Conservation (phyloP, 2,329 filamentous ascomycete species). For the Chaetomium strumarium region DNA sequence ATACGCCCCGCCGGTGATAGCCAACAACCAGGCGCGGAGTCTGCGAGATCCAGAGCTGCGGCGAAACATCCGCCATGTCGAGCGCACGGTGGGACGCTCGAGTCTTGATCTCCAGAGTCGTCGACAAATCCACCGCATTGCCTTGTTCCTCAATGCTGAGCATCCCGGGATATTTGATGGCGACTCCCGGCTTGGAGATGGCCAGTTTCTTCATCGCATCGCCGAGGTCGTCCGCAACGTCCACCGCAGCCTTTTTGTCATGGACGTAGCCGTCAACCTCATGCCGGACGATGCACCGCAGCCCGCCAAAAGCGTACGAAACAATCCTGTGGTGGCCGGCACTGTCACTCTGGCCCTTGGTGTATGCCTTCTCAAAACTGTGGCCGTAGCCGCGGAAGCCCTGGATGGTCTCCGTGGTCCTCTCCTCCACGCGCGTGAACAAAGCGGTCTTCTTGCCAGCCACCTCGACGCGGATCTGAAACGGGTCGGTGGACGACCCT, state of each 20-base stretch:
- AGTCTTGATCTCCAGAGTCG: constrained; percentile 9
- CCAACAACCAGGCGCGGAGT: constrained; percentile 5
- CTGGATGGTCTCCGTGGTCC: neutral
- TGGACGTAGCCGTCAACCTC: neutral
- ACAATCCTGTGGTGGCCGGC: neutral
- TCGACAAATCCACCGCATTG: neutral
- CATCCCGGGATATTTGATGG: neutral
- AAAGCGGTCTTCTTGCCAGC: constrained; percentile 1
- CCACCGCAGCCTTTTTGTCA: neutral
- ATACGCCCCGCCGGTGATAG: constrained; percentile 1
- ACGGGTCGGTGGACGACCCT: constrained; percentile 29
- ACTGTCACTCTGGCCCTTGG: neutral
- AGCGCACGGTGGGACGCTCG: neutral
- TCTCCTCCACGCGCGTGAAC: neutral
- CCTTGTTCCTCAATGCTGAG: neutral
- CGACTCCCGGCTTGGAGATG: neutral
- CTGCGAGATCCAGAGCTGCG: constrained; percentile 10
- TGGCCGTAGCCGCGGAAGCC: neutral
- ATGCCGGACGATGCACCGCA: neutral
- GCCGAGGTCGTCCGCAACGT: neutral
- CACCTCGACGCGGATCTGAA: constrained; percentile 39
- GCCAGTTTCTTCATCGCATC: neutral
- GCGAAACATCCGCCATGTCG: neutral
- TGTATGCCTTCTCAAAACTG: neutral
- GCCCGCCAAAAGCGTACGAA: neutral